Evolutionary conservation across 1,139 yeast genomes (phyloP), one percentile per base, ranked within the genome.

Genomic region (Blastobotrys capitulatus): DNA sequence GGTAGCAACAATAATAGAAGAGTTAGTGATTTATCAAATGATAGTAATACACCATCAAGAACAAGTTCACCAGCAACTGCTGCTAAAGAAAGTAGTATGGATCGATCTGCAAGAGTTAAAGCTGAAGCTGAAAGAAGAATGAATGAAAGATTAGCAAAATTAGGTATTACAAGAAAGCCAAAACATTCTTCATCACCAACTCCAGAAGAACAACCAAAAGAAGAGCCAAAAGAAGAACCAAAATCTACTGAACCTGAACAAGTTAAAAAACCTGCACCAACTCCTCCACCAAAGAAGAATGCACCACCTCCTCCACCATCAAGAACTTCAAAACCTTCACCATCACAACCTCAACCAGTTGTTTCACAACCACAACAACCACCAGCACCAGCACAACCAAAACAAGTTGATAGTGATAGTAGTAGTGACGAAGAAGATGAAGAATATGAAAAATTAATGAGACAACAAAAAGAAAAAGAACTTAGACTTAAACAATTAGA

Each of bases 51-150:
- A 16, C 16, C 40, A 19, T 27, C 34, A 7, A 19, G 29, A 34
- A 31, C 22, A 15, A 10, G 43, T 12, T 29, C 25, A 20, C 44
- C 50, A 20, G 26, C 37, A 4, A 32, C 19, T 13, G 42, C n/a
- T 15, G 2, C 35, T 6, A 19, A 40, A 9, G 42, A 26, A 22
- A 8, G 37, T 15, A n/a, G 41, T 9, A 44, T 51, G 7, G 95
- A 87, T 51, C 76, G 96, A 57, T 78, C 94, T 7, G 90, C 90
- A 6, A 82, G 82, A 58, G 83, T 89, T 53, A 88, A 87, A 63
- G 96, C 92, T 12, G 95, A 87, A 61, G 97, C 97, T 0, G 87
- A 86, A 59, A 81, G 84, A 66, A 79, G 88, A 61, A 89, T 90
- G 95, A 83, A 82, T 55, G 97, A 89, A 60, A 75, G 94, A 59